A percentile compares a stretch with the other conserved stretches of the same genome.
Conservation (phyloP, 225 moss, liverwort and hornwort species). For the Bryoerythrophyllum caledonicum region DNA sequence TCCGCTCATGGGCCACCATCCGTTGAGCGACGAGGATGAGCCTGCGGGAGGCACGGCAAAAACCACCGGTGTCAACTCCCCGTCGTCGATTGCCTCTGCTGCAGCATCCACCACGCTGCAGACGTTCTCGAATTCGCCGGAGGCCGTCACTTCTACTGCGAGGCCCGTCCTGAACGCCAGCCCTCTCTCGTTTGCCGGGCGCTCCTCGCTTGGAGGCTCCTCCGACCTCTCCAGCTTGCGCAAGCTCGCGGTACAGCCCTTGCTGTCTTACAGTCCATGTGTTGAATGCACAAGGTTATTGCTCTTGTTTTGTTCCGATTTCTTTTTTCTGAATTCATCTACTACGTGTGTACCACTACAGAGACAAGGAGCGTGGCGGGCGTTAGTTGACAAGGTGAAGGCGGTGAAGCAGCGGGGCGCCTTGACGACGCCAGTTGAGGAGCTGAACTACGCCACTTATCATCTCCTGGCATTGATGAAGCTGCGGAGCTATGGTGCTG, state of each 20-base stretch:
- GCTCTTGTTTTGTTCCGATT: not conserved
- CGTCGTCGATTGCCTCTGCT: conserved; percentile 40
- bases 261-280: not conserved
- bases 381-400: conserved; percentile 79
- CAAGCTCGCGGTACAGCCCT: conserved; percentile 54
- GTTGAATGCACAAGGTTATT: conserved; percentile 1
- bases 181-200: conserved; percentile 43
- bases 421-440: conserved; percentile 71
- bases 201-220: conserved; percentile 25
- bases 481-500: conserved; percentile 85
- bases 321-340: not conserved
- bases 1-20: conserved; percentile 56
- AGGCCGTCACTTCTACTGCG: conserved; percentile 44
- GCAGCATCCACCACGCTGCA: conserved; percentile 51
- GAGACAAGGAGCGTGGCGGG: conserved; percentile 96
- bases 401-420: conserved; percentile 60
- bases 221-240: conserved; percentile 54
- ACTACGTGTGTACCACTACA: conserved; percentile 32
- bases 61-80: conserved; percentile 4
- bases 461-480: conserved; percentile 92
- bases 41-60: conserved; percentile 24
- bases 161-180: conserved; percentile 34
- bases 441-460: conserved; percentile 70
- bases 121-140: conserved; percentile 53
- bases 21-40: conserved; percentile 60